Base-by-base conservation (phyloP, 495 filamentous ascomycete genomes). In the Penicillium nucicola region DNA sequence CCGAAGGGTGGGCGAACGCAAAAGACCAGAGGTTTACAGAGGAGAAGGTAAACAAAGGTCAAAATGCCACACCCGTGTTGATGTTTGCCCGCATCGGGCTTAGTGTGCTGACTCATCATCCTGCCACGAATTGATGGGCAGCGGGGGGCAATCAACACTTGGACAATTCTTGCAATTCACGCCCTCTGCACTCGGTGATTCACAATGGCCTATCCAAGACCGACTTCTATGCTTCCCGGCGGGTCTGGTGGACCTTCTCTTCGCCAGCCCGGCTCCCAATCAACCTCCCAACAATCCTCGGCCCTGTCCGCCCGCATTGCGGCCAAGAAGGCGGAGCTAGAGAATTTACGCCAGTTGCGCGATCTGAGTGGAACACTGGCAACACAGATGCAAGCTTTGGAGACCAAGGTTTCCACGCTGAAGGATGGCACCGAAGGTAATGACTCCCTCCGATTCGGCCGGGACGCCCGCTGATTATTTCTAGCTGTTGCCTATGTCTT, bases 351-450 rank as follows among this genome's bases (percentile, higher is more conserved):
- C 52, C 85, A 96, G 57, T 71, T 98, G 31, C 84, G 90, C 51
- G 91, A 95, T 60, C 78, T 98, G 54, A 96, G 90, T 60, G 89
- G 84, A 14, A 88, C 84, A 11, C 76, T 97, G 31, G 93, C 93
- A 13, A 77, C 79, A 47, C 90, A 97, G 69, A 96, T 98, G 93
- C 83, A 95, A 65, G 82, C 83, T 48, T 72, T 98, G 34, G 89
- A 97, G 61, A 82, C 86, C 61, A 97, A 96, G 68, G 72, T 98
- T 36, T 73, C 80, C 22, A 98, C 91, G 14, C 75, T 98, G 49
- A 88, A 89, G 20, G 87, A 95, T 67, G 93, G 93, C 35, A 96
- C 93, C 30, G 90, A 97, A 86, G 90, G 90, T 92, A 49, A 28
- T 28, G 7, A 15, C 38, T 17, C 43, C 14, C 40, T 3, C 46